A percentile compares a stretch with the other conserved stretches of the same genome.
These are phyloP conservation scores for Pleurotus sapidus DNA, from an alignment of 768 basidiomycete species.

Conservation along the genomic window DNA sequence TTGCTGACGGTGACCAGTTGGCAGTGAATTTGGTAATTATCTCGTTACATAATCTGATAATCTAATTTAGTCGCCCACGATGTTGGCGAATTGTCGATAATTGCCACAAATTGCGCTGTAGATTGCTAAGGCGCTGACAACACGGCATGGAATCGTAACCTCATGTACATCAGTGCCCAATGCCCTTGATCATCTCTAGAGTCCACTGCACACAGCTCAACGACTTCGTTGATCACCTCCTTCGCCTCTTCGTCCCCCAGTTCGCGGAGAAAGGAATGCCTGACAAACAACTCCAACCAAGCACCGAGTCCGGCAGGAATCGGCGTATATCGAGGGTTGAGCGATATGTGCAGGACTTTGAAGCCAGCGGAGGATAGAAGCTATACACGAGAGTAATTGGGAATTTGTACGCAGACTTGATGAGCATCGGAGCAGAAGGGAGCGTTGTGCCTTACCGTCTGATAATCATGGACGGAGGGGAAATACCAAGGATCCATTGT, in stretches of 20 bases:
- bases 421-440: too few species aligned
- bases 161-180: conserved; percentile 73
- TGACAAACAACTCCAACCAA: conserved; percentile 69
- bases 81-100: too few species aligned
- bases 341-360: conserved; percentile 45
- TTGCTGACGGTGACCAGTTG: too few species aligned
- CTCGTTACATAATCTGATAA: too few species aligned
- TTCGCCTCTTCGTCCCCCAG: conserved; percentile 53
- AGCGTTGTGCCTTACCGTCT: conserved; percentile 34
- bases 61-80: too few species aligned
- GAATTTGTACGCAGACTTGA: too few species aligned
- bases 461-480: conserved; percentile 69
- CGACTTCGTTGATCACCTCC: conserved; percentile 61
- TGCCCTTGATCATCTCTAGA: conserved; percentile 54
- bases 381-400: conserved; percentile 25
- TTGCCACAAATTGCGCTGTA: too few species aligned
- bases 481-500: conserved; percentile 83
- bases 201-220: conserved; percentile 51
- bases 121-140: conserved; percentile 11
- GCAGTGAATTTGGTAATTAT: too few species aligned
- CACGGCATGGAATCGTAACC: conserved; percentile 62
- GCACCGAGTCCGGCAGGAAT: conserved; percentile 50
- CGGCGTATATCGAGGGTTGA: conserved; percentile 55
- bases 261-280: conserved; percentile 54
- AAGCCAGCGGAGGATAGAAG: conserved; percentile 58